These are phyloP conservation scores for Mycena filopes DNA, from an alignment of 768 basidiomycete species.

Conservation along the genomic window DNA sequence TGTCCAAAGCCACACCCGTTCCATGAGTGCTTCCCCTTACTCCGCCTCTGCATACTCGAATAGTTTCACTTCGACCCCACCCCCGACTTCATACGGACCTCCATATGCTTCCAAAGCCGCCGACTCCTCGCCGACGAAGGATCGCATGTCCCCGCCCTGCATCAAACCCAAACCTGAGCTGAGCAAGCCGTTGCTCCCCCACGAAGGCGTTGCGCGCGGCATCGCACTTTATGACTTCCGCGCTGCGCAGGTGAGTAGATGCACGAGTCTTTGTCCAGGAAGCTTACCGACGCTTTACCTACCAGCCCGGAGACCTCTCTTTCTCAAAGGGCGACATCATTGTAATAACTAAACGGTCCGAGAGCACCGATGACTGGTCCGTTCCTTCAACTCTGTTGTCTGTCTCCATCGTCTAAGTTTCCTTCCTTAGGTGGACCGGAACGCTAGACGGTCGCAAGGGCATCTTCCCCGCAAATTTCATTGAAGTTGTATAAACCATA, in stretches of 20 bases:
- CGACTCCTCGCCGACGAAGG: conserved; percentile 1
- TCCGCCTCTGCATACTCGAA: conserved; percentile 47
- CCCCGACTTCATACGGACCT: neutral
- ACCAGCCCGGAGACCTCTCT: conserved; percentile 76
- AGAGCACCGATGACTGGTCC: conserved; percentile 80
- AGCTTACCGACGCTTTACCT: conserved; percentile 24
- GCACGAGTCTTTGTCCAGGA: neutral
- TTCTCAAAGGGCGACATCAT: conserved; percentile 84
- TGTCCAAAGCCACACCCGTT: conserved; percentile 42
- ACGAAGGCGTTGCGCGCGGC: conserved; percentile 75
- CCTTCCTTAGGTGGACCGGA: conserved; percentile 82
- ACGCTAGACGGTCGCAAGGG: conserved; percentile 68
- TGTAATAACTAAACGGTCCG: conserved; percentile 72
- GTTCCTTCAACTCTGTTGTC: conserved; percentile 30
- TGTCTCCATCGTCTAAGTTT: neutral
- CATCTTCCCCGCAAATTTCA: conserved; percentile 86
- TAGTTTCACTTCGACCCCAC: conserved; percentile 34
- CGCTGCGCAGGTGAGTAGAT: conserved; percentile 69
- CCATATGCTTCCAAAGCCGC: neutral
- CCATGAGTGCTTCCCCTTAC: conserved; percentile 43
- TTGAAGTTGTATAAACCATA: conserved; percentile 62
- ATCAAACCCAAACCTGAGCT: conserved; percentile 64
- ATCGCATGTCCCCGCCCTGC: conserved; percentile 39
- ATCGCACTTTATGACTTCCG: conserved; percentile 80
- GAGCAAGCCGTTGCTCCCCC: conserved; percentile 55